Evolutionary conservation across 331 rosid genomes (phyloP), one percentile per base, ranked within the genome.

Genomic region (Phaseolus coccineus): DNA sequence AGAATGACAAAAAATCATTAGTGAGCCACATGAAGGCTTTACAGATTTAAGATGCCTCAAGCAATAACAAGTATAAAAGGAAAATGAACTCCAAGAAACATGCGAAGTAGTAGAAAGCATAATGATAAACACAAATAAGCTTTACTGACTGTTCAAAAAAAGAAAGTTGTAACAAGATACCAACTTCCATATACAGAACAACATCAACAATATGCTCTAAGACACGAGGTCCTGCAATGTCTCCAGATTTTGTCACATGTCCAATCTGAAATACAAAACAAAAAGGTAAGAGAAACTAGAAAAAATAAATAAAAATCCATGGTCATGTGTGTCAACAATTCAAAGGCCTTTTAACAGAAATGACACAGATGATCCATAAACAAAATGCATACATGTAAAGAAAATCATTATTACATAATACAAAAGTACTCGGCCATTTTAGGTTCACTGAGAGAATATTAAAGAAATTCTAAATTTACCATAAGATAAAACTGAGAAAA

Each of bases 141-240:
- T 69, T 79, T 59, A 77, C 79, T 76, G 86, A 68, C 80, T 79
- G 73, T 73, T 71, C 59, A 80, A 65, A 76, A 72, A 84, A 64
- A 69, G 48, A 77, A 83, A 65, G 55, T 81, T 63, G 76, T 19
- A 68, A 82, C 66, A 81, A 84, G 91, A 77, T 85, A 93, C 99
- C 87, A 68, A 95, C 99, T 91, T 95, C 99, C 97, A 95, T 79
- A 80, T 95, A 95, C 81, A 95, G 80, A 48, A 93, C 99, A 74
- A 89, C 94, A 74, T 95, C 97, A 53, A 95, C 99, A 3, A 95
- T 95, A 80, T 95, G 99, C 85, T 95, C 99, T 93, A 95, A 89
- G 51, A 90, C 87, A 78, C 93, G 97, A 61, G 99, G 97, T 85
- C 99, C 99, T 61, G 97, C 99, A 73, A 95, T 88, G 25, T 93